Evolutionary conservation across 371 early-diverging fungal genomes (phyloP), one percentile per base, ranked within the genome.

Genomic region (Nematocida sp.): DNA sequence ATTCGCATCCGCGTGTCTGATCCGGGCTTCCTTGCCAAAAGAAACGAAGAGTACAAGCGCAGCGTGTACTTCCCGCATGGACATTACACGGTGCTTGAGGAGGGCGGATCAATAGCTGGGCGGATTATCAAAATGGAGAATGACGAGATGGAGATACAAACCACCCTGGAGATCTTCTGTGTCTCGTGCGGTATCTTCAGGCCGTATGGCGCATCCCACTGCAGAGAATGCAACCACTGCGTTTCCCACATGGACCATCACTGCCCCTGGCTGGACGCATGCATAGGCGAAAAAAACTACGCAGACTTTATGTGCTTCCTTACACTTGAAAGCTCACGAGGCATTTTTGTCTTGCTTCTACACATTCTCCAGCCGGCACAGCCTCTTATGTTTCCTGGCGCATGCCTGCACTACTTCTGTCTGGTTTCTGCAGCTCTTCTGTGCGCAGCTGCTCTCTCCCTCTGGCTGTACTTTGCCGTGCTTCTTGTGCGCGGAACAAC

Each of bases 191-290:
- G 77, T 55, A 75, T 80, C 42, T 83, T 79, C 57, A 54, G 77
- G 33, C 39, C 71, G 3, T 20, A 5, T 7, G 67, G 71, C 1
- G 66, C 65, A 33, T 61, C 78, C 2, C 84, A 83, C 61, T 83
- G 84, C 63, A 47, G 65, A 39, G 77, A 77, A 28, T 83, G 84
- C 51, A 59, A 77, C 30, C 38, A 39, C 23, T 83, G 84, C 57
- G 56, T 83, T 25, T n/a, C 77, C 1, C 78, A 80, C 30, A 83
- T 79, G 80, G 84, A 83, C 51, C 84, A 83, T 49, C 84, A 83
- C 71, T 83, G 84, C 53, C 23, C 60, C n/a, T 79, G 79, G 80
- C 76, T 83, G 47, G 57, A 57, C 40, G 82, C 55, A 30, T 83
- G 84, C 66, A 80, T 83, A 23, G 84, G 81, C 1, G 71, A 79